Evolutionary conservation across 345 rosid genomes (phyloP).

Genomic region (Citrus hindsii): DNA sequence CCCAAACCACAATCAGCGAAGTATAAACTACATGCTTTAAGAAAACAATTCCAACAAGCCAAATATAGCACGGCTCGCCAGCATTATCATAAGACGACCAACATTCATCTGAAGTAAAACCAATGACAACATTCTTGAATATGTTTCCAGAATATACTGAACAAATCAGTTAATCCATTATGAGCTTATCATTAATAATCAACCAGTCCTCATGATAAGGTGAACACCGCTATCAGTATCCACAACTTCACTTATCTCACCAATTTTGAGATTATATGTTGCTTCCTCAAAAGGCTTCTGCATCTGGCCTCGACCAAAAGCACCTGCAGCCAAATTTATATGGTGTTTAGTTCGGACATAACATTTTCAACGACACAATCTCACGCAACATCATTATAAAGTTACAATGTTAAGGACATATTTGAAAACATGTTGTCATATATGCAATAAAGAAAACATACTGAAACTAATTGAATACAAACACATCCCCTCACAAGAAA

Average conservation of each 20-base stretch:
- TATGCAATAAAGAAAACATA: too few relatives aligned
- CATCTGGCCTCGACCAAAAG: slow-evolving; percentile 93
- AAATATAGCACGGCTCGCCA: neutral
- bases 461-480: neutral
- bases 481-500: neutral
- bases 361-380: neutral
- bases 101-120: neutral
- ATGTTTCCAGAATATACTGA: neutral
- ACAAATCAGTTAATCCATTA: slow-evolving; percentile 2
- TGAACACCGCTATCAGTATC: slow-evolving; percentile 96
- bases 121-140: slow-evolving; percentile 11
- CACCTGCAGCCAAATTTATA: slow-evolving; percentile 42
- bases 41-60: neutral
- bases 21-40: neutral
- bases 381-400: neutral
- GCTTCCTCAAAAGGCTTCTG: slow-evolving; percentile 97
- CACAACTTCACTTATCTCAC: slow-evolving; percentile 87
- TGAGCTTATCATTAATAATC: slow-evolving; percentile 10
- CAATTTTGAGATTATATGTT: slow-evolving; percentile 66
- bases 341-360: neutral
- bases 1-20: slow-evolving; percentile 8
- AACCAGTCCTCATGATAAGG: slow-evolving; percentile 85
- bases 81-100: neutral
- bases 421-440: too few relatives aligned
- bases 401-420: too few relatives aligned